Evolutionary conservation across 2,329 filamentous ascomycete species (phyloP), one percentile per base, ranked within the genome.

Genomic region (Ploettnerulaceae sp.): DNA sequence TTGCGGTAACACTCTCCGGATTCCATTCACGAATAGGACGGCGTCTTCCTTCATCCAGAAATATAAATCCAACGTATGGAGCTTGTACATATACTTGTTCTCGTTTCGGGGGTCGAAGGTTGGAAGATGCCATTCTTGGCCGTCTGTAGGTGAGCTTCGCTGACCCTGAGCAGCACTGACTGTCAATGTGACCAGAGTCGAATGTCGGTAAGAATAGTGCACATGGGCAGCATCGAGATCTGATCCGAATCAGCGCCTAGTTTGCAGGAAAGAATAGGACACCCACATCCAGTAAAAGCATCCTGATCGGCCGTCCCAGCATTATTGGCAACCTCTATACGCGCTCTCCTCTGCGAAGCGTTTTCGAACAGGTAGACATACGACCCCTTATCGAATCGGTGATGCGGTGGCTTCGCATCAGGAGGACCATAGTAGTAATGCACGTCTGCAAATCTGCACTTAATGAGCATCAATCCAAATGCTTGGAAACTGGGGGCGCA

Each of bases 351-450:
- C 56, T 82, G 77, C 51, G 71, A 71, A 9, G 84, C 76, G 62
- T 87, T 84, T 65, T 89, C 83, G 64, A 88, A 89, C 5, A 90
- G 71, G 62, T 90, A 90, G 47, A 90, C 76, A 64, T 90, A 90
- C 6, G 84, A 89, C 36, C 81, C 77, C 64, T 85, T 86, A 65
- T 88, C 82, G 65, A 91, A 90, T 41, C 86, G 81, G 65, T 90
- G 84, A 64, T 90, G 86, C n/a, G 75, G 79, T 22, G 86, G 85
- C 47, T 75, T 80, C 47, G 75, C 71, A 5, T 74, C 73, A 2
- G 82, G 81, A n/a, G 81, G 75, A 20, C 77, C 75, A 67, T 89
- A 88, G 66, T 81, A 89, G 66, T 89, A 90, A 65, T 90, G 86
- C 44, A 89, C 64, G 61, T 91, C 86, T 53, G 78, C 84, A 60